Conservation (phyloP, 768 basidiomycete genomes). For the Mycena haematopus region DNA sequence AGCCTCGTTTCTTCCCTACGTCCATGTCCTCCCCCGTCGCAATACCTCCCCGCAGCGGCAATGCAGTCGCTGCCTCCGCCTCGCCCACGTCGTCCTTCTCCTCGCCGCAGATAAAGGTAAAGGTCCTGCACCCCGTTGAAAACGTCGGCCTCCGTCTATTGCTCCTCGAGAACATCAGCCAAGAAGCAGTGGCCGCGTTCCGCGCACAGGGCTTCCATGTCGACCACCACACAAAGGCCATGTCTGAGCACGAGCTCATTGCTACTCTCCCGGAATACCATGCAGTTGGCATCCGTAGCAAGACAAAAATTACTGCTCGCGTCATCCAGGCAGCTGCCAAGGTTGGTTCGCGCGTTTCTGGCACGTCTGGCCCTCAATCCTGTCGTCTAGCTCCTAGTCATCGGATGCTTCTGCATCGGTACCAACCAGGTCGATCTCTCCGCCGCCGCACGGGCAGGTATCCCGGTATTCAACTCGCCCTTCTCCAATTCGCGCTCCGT, state of each 20-base stretch:
- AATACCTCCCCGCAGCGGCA: conserved; percentile 42
- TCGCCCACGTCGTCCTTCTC: conserved; percentile 54
- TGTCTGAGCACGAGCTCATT: conserved; percentile 94
- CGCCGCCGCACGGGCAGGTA: conserved; percentile 84
- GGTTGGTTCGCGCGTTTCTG: conserved; percentile 48
- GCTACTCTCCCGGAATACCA: conserved; percentile 85
- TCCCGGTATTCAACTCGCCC: conserved; percentile 99
- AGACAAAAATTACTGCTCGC: conserved; percentile 93
- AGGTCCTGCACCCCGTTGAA: conserved; percentile 81
- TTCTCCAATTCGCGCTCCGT: conserved; percentile 99
- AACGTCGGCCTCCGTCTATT: conserved; percentile 84
- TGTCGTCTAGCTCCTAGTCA: conserved; percentile 79
- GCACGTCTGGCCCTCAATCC: neutral
- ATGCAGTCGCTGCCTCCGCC: conserved; percentile 53
- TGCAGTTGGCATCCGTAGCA: conserved; percentile 95
- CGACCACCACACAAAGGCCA: conserved; percentile 84
- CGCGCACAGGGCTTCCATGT: conserved; percentile 87
- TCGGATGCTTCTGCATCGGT: conserved; percentile 99
- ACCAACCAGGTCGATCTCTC: conserved; percentile 95
- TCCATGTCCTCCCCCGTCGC: conserved; percentile 58
- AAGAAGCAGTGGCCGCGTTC: conserved; percentile 85
- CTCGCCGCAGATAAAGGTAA: conserved; percentile 44
- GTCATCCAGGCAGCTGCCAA: conserved; percentile 89
- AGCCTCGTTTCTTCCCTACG: conserved; percentile 17
- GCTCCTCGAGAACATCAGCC: conserved; percentile 94